A percentile compares a stretch with the other conserved stretches of the same genome.
Evolutionary conservation across 176 grass and related monocot genomes (phyloP).

Genomic region (Zoysia pacifica): DNA sequence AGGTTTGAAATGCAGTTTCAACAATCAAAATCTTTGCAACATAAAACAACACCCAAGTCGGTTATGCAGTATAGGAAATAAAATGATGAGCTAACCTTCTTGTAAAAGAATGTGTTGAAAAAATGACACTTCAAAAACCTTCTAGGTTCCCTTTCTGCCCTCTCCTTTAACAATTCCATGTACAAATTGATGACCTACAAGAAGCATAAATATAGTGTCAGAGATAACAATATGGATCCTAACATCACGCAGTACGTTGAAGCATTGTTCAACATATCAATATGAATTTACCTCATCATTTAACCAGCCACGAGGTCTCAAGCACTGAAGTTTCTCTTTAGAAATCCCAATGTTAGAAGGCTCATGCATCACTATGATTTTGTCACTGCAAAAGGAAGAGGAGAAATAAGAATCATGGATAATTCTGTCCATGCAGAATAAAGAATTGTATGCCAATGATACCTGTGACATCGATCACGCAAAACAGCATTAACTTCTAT

Average conservation of each 20-base stretch:
- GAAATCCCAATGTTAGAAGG: slow-evolving; percentile 71
- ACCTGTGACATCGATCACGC: slow-evolving; percentile 45
- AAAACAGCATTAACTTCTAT: slow-evolving; percentile 49
- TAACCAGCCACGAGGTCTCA: slow-evolving; percentile 65
- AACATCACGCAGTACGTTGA: slow-evolving; percentile 9
- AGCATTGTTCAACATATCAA: slow-evolving; percentile 20
- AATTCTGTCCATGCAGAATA: neutral
- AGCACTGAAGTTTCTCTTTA: slow-evolving; percentile 60
- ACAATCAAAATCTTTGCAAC: neutral
- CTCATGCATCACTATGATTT: slow-evolving; percentile 54
- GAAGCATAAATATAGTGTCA: slow-evolving; percentile 1
- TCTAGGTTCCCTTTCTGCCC: slow-evolving; percentile 62
- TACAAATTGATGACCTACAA: slow-evolving; percentile 86
- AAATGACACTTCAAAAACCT: slow-evolving; percentile 85
- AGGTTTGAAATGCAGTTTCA: slow-evolving; percentile 14
- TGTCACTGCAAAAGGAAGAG: slow-evolving; percentile 44
- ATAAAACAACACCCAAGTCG: neutral
- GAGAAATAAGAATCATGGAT: slow-evolving; percentile 20
- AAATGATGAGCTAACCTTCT: slow-evolving; percentile 49
- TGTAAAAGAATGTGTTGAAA: slow-evolving; percentile 91
- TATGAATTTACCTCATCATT: slow-evolving; percentile 71
- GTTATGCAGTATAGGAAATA: neutral
- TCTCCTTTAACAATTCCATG: slow-evolving; percentile 79
- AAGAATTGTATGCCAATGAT: slow-evolving; percentile 29
- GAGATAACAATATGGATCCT: slow-evolving; percentile 5